Evolutionary conservation across 2,329 filamentous ascomycete genomes (phyloP).

Genomic region (Bimuria novae-zelandiae): DNA sequence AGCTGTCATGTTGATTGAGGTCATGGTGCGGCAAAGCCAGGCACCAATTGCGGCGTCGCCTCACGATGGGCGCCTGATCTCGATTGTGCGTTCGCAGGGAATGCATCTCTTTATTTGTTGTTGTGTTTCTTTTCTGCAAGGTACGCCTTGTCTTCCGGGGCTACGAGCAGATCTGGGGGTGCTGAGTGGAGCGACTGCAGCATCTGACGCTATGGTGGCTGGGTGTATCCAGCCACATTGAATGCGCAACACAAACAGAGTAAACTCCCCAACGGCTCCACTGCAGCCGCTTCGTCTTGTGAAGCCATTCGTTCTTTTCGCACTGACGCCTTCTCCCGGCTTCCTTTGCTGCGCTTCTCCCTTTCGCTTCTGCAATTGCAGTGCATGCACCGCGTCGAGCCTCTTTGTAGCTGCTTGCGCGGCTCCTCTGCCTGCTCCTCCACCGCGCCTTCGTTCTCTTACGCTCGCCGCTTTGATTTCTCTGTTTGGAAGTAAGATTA

Average conservation of each 20-base stretch:
- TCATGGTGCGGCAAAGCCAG: not conserved
- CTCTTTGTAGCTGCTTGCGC: conserved; percentile 3
- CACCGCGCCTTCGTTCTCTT: not conserved
- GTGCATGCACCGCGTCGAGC: conserved; percentile 25
- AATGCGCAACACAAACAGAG: conserved; percentile 8
- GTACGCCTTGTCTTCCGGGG: not conserved
- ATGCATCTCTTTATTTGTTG: not conserved
- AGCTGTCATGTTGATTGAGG: not conserved
- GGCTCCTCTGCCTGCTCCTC: conserved; percentile 4
- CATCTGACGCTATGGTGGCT: not conserved
- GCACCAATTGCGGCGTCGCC: not conserved
- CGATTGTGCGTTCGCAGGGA: not conserved
- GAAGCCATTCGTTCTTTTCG: conserved; percentile 25
- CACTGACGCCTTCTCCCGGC: conserved; percentile 9
- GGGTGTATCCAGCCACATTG: conserved; percentile 1
- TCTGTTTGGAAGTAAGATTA: too few species aligned
- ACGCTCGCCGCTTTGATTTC: too few species aligned
- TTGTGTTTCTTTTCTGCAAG: conserved; percentile 6
- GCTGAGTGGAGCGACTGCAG: conserved; percentile 1
- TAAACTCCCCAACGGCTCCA: not conserved
- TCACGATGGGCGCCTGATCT: not conserved
- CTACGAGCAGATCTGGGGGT: conserved; percentile 10
- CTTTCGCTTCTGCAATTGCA: conserved; percentile 19
- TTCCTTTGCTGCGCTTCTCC: not conserved
- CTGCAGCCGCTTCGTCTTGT: not conserved